Base-by-base conservation (phyloP, 179 eudicot species). In the Gypsophila paniculata region DNA sequence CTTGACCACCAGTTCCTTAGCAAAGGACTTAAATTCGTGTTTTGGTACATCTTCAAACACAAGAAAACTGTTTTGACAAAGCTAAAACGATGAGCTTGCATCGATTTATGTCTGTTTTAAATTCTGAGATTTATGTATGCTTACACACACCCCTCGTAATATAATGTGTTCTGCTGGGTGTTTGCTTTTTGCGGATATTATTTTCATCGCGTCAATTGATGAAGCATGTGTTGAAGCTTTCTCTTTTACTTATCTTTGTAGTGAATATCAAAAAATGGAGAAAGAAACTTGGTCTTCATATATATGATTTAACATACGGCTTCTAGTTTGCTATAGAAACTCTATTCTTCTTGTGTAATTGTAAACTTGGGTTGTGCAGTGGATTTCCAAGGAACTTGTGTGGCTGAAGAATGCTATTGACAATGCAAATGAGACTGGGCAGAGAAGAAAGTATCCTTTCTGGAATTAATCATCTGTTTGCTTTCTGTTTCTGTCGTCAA, bases 381-480 rank as follows among this genome's bases (percentile, higher is more conserved):
- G 79, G 74, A 72, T 79, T 72, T 39, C 61, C 38, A 79, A 79
- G 79, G 82, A 79, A 69, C 36, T 60, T 38, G 74, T 76, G 14
- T 15, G 60, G 58, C 53, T 79, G 74, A 79, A 79, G 74, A 79
- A 72, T 68, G 70, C 21, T 22, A 79, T 79, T 23, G 82, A 79
- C 71, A 76, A 15, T 51, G 79, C 82, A 46, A 79, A 76, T 72
- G 82, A 79, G 77, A 79, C 70, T 48, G 82, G 82, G 52, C 22
- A 55, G 29, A 79, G 77, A 79, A 73, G 77, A 75, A 67, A 79
- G 32, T 79, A 79, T 79, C 82, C 82, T 79, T 76, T 75, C 8
- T 72, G 59, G 59, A 64, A n/a, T 55, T 25, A 34, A 32, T 61
- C 48, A 6, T 69, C 13, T 48, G 17, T 72, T n/a, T 72, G 23